Base-by-base conservation (phyloP, 352 stramenopile genomes). In the Globisporangium nodosum region DNA sequence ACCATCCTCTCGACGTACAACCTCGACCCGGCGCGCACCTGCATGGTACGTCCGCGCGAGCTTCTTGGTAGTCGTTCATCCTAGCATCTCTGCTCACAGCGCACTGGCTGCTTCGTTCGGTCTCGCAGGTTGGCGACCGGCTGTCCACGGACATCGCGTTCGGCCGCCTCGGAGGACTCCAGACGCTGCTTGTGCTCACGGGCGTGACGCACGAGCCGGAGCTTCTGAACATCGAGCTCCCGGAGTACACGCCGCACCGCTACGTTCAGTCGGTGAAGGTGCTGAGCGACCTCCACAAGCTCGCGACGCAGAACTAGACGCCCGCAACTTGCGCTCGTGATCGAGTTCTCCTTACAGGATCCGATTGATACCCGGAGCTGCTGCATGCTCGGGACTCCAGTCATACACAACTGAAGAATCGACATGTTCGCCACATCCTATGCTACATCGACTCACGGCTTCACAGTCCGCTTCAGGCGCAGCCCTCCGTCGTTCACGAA, bases 111-210 rank as follows among this genome's bases (percentile, higher is more conserved):
- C 27, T 31, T 47, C 20, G 9, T 58, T 2, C 1, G 24, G 24
- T 27, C 39, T 54, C 45, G 21, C 54, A 91, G 81, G 81, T 94
- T n/a, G 85, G 85, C 54, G 85, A 94, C 52, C 78, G 80, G 27
- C 62, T 94, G 39, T 87, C 79, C 31, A 94, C 85, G 1, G 85
- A 94, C 68, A 94, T 94, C 65, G 78, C 88, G 64, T 94, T 94
- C 35, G 85, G 85, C 50, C 78, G 79, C 31, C 72, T 75, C 16
- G 85, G 85, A 37, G 81, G 82, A 3, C 49, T 92, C 48, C 67
- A 83, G 46, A 94, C 85, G 42, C 66, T 94, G 58, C 69, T 94
- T 6, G 85, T 94, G 54, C 71, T 94, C 51, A 84, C 73, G 16
- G 81, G 85, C 20, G 76, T 90, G 56, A 92, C 85, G 31, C 66